A percentile compares a stretch with the other conserved stretches of the same genome.
These are phyloP conservation scores for Epichloe amarillans DNA, from an alignment of 2,329 filamentous ascomycete genomes.

Conservation along the genomic window DNA sequence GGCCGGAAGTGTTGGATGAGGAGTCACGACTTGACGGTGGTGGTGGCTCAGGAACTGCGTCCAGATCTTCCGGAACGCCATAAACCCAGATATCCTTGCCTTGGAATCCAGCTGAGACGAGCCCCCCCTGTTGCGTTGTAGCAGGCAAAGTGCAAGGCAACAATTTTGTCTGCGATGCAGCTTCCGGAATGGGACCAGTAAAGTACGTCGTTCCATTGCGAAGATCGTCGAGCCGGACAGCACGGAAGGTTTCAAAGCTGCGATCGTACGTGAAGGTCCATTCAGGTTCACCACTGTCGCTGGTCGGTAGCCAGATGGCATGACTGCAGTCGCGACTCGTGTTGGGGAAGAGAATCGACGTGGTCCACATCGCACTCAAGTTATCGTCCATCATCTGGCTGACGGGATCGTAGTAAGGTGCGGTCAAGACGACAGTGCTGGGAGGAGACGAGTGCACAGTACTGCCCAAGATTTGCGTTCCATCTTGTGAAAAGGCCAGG, in stretches of 20 bases:
- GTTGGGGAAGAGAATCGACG: slow-evolving; percentile 72
- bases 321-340: slow-evolving; percentile 69
- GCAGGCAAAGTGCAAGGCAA: slow-evolving; percentile 57
- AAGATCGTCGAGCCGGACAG: slow-evolving; percentile 61
- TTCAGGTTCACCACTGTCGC: slow-evolving; percentile 48
- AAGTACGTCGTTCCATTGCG: slow-evolving; percentile 70
- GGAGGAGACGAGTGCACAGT: slow-evolving; percentile 51
- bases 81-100: slow-evolving; percentile 66
- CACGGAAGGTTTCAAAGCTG: slow-evolving; percentile 64
- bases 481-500: slow-evolving; percentile 63
- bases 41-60: slow-evolving; percentile 39
- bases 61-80: slow-evolving; percentile 60
- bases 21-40: slow-evolving; percentile 10
- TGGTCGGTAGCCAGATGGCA: slow-evolving; percentile 54
- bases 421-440: slow-evolving; percentile 63
- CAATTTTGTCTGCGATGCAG: slow-evolving; percentile 40
- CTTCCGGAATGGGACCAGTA: slow-evolving; percentile 49
- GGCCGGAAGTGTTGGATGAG: slow-evolving; percentile 6
- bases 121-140: slow-evolving; percentile 56
- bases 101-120: slow-evolving; percentile 62
- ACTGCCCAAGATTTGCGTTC: slow-evolving; percentile 65
- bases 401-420: slow-evolving; percentile 65
- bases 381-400: slow-evolving; percentile 51
- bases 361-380: slow-evolving; percentile 69
- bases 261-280: slow-evolving; percentile 72